A percentile compares a stretch with the other conserved stretches of the same genome.
Conservation (phyloP, 2,329 filamentous ascomycete genomes). For the Penicillium sp. region DNA sequence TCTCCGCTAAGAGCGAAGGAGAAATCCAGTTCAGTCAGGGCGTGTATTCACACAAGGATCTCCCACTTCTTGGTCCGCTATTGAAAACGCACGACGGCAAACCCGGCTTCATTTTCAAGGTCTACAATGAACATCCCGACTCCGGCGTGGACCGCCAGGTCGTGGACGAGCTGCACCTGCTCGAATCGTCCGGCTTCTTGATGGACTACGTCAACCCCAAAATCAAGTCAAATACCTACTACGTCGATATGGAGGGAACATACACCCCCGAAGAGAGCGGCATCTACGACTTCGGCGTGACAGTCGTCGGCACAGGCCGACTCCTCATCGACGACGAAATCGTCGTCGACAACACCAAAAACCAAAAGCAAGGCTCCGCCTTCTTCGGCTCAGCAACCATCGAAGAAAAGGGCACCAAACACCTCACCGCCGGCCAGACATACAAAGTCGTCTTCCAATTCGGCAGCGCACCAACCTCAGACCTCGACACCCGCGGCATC, state of each 20-base stretch:
- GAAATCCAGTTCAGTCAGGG: conserved; percentile 55
- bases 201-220: conserved; percentile 56
- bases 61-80: conserved; percentile 56
- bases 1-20: conserved; percentile 35
- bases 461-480: conserved; percentile 56
- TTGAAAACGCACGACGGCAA: conserved; percentile 53
- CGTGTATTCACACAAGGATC: conserved; percentile 61
- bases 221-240: conserved; percentile 53
- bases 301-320: conserved; percentile 63
- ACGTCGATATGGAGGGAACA: conserved; percentile 59
- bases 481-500: conserved; percentile 48
- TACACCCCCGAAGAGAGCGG: conserved; percentile 59
- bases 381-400: conserved; percentile 64
- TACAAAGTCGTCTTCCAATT: conserved; percentile 61
- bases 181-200: conserved; percentile 45
- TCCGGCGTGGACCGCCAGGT: conserved; percentile 46
- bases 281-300: conserved; percentile 62
- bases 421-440: conserved; percentile 56
- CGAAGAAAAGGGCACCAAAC: conserved; percentile 58
- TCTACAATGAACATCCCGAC: conserved; percentile 57
- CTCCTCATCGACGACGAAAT: conserved; percentile 61
- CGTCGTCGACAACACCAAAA: conserved; percentile 63
- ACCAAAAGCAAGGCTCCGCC: conserved; percentile 59
- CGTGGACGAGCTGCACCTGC: conserved; percentile 51
- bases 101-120: conserved; percentile 59